These are phyloP conservation scores for Fomitopsis pinicola DNA, from an alignment of 1,284 basidiomycete species.

Conservation along the genomic window DNA sequence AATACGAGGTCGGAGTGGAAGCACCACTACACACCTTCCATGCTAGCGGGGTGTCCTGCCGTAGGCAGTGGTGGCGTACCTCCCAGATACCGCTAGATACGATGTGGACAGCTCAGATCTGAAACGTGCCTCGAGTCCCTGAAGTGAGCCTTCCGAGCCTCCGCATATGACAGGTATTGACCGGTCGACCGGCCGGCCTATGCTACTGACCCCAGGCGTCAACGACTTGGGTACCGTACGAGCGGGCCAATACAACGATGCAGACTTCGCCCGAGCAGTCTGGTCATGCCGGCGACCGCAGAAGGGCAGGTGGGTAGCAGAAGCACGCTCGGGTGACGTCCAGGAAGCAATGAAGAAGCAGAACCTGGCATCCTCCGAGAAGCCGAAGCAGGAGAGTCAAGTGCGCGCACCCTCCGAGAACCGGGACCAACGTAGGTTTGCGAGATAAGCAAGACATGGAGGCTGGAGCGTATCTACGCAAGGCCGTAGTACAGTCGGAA, in stretches of 20 bases:
- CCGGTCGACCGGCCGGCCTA: neutral
- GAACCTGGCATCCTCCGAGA: slow-evolving; percentile 1
- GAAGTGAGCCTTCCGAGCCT: neutral
- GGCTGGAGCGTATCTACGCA: neutral
- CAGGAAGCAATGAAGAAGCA: slow-evolving; percentile 4
- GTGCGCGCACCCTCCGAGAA: neutral
- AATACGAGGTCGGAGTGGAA: neutral
- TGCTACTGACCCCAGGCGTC: neutral
- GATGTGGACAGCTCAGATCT: neutral
- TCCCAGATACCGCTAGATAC: neutral
- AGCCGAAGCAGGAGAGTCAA: neutral
- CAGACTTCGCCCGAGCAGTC: neutral
- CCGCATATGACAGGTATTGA: neutral
- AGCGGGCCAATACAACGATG: neutral
- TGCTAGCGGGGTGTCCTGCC: neutral
- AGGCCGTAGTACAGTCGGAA: neutral
- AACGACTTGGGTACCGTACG: neutral
- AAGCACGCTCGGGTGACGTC: slow-evolving; percentile 2
- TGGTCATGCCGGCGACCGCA: neutral
- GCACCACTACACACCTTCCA: neutral
- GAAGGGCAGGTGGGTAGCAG: neutral
- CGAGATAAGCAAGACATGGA: neutral
- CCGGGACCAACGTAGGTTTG: neutral
- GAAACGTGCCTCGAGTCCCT: slow-evolving; percentile 2
- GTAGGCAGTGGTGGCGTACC: neutral